These are phyloP conservation scores for Alternaria solani DNA, from an alignment of 2,329 filamentous ascomycete genomes.

Conservation along the genomic window DNA sequence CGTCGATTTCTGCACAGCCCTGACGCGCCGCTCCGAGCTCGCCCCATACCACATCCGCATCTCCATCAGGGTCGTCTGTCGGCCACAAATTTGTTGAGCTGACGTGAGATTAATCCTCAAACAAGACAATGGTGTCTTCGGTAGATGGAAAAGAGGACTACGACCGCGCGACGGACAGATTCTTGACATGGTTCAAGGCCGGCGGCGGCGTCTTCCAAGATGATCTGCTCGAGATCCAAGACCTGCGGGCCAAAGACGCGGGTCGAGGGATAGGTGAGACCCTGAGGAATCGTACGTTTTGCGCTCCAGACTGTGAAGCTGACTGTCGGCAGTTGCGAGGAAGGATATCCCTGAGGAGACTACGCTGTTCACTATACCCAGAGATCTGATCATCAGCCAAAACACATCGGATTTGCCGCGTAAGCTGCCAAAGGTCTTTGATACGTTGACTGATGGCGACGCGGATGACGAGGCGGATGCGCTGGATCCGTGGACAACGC, in stretches of 20 bases:
- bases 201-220: constrained; percentile 31
- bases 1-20: background rate
- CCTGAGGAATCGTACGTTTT: too few relatives aligned
- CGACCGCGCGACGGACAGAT: constrained; percentile 22
- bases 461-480: constrained; percentile 25
- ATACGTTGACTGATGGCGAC: constrained; percentile 16
- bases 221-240: constrained; percentile 31
- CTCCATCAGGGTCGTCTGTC: too few relatives aligned
- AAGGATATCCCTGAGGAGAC: constrained; percentile 27
- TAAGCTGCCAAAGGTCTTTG: constrained; percentile 27
- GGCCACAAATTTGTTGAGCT: too few relatives aligned
- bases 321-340: constrained; percentile 20
- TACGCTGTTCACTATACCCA: constrained; percentile 31
- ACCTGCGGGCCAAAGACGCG: constrained; percentile 28
- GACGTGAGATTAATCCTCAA: too few relatives aligned
- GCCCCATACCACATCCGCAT: too few relatives aligned
- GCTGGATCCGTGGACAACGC: constrained; percentile 31
- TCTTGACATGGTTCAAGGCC: constrained; percentile 32
- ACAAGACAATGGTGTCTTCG: too few relatives aligned
- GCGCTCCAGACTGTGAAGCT: background rate
- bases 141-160: constrained; percentile 24
- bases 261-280: constrained; percentile 34
- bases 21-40: too few relatives aligned
- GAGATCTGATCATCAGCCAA: constrained; percentile 30
- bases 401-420: constrained; percentile 27